Evolutionary conservation across 1,284 basidiomycete genomes (phyloP).

Genomic region (Puccinia hordei): DNA sequence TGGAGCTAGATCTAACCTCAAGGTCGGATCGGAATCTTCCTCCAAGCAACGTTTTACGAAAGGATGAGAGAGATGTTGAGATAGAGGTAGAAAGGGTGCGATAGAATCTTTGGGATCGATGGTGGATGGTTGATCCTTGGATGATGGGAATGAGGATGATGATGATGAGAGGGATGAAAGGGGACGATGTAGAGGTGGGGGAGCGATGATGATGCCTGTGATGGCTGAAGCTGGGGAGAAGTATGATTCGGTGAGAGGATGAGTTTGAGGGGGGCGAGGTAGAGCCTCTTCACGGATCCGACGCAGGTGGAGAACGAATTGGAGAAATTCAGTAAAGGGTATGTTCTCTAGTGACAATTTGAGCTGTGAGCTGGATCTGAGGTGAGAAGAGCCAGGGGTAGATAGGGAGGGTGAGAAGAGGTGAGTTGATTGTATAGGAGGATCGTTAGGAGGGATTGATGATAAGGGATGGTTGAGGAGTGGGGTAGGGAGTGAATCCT

Average conservation of each 20-base stretch:
- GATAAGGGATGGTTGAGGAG: background rate
- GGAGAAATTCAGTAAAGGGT: slow-evolving; percentile 82
- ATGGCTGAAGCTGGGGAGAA: slow-evolving; percentile 42
- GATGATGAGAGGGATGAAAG: slow-evolving; percentile 39
- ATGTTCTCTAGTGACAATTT: slow-evolving; percentile 57
- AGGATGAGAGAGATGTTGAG: slow-evolving; percentile 66
- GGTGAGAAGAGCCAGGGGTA: background rate
- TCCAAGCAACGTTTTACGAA: slow-evolving; percentile 78
- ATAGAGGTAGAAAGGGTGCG: slow-evolving; percentile 64
- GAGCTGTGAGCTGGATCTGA: background rate
- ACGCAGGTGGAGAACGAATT: slow-evolving; percentile 79
- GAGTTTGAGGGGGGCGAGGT: slow-evolving; percentile 17
- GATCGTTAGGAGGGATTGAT: background rate
- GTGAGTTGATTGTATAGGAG: too few relatives aligned
- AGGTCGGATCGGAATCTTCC: slow-evolving; percentile 92
- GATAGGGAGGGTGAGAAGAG: background rate
- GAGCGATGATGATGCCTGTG: background rate
- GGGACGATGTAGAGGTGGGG: slow-evolving; percentile 23
- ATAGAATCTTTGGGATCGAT: slow-evolving; percentile 68
- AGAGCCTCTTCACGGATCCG: slow-evolving; percentile 64
- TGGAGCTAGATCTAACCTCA: slow-evolving; percentile 89
- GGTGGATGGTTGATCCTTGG: background rate
- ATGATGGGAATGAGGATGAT: slow-evolving; percentile 51
- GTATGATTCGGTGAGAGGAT: slow-evolving; percentile 51
- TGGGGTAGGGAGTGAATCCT: background rate